phyloP scores from a whole-genome alignment of 2,329 filamentous ascomycete genomes.

The Biscogniauxia sp. region DNA sequence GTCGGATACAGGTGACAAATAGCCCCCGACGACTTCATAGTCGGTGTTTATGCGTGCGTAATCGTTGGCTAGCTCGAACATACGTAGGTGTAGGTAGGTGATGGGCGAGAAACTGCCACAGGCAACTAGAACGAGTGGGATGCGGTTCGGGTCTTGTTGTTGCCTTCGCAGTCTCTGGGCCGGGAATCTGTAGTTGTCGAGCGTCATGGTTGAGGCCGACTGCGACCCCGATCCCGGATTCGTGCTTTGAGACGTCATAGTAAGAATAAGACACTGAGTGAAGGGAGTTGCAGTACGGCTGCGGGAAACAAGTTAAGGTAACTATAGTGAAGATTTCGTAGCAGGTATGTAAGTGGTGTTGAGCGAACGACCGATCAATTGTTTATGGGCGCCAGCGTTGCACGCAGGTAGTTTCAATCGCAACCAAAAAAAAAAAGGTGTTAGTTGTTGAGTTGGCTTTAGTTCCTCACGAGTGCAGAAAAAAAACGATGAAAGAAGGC shows the following conservation, averaged over 20 bases:
- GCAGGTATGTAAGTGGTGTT: neutral
- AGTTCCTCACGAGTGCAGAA: neutral
- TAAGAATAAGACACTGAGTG: constrained; percentile 1
- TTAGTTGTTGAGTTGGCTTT: neutral
- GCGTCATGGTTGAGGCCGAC: constrained; percentile 29
- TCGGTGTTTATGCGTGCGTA: constrained; percentile 72
- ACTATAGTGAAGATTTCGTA: neutral
- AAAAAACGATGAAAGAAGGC: neutral
- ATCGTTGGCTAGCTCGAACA: constrained; percentile 86
- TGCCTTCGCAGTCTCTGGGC: constrained; percentile 55
- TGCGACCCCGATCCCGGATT: constrained; percentile 9
- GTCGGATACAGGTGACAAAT: constrained; percentile 61
- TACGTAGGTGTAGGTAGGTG: constrained; percentile 75
- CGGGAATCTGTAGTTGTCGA: constrained; percentile 57
- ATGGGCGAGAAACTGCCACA: constrained; percentile 73
- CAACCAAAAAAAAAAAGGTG: neutral
- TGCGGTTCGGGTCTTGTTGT: constrained; percentile 54
- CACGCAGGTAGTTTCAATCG: neutral
- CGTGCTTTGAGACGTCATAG: constrained; percentile 18
- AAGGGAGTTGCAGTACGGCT: neutral
- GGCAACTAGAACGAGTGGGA: constrained; percentile 65
- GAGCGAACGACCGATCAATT: neutral
- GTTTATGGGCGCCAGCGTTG: neutral
- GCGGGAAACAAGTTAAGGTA: neutral
- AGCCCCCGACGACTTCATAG: constrained; percentile 85